Conservation (phyloP, 257 asterid genomes). For the Plantago elongata region DNA sequence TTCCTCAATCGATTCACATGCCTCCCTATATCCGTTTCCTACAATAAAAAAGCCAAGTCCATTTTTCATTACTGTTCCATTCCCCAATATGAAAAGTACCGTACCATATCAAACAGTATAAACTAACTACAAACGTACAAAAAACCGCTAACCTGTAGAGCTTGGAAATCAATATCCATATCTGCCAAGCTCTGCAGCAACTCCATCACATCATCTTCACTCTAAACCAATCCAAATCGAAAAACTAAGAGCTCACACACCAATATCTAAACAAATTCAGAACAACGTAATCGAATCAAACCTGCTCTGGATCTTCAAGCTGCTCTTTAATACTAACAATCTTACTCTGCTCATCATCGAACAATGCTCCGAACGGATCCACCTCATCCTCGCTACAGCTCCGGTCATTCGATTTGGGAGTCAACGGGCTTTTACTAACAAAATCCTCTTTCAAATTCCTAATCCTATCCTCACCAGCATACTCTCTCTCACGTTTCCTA, state of each 20-base stretch:
- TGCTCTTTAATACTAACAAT: slow-evolving; percentile 65
- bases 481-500: slow-evolving; percentile 29
- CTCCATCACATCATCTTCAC: slow-evolving; percentile 68
- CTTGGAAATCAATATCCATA: slow-evolving; percentile 83
- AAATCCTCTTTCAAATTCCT: slow-evolving; percentile 25
- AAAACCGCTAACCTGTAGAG: slow-evolving; percentile 50
- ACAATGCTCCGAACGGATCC: slow-evolving; percentile 58
- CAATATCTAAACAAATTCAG: neutral
- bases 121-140: neutral
- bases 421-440: slow-evolving; percentile 53
- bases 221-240: slow-evolving; percentile 27
- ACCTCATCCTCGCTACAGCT: slow-evolving; percentile 35
- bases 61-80: neutral
- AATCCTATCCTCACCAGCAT: slow-evolving; percentile 35
- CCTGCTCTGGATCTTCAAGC: slow-evolving; percentile 81
- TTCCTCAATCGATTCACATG: slow-evolving; percentile 83
- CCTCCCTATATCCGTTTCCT: slow-evolving; percentile 94
- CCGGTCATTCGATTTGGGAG: slow-evolving; percentile 64
- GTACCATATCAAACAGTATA: neutral
- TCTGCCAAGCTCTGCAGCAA: slow-evolving; percentile 72
- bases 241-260: neutral
- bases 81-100: neutral
- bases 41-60: slow-evolving; percentile 23
- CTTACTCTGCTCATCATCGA: slow-evolving; percentile 62
- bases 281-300: slow-evolving; percentile 19